Conservation (phyloP, 306 rosid genomes). For the Dryas octopetala region DNA sequence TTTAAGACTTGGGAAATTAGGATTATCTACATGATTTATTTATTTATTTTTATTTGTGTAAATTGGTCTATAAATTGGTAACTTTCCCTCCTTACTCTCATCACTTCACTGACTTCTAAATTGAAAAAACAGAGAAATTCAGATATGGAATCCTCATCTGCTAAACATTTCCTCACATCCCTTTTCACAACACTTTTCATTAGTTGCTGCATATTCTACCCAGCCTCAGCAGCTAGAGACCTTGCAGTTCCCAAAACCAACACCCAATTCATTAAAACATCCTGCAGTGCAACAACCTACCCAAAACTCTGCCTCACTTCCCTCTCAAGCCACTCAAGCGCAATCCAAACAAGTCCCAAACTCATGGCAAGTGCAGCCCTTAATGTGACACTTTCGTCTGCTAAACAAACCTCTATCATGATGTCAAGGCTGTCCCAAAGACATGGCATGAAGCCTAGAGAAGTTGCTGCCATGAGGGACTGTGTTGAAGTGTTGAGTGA, state of each 20-base stretch:
- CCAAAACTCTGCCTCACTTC: conserved; percentile 65
- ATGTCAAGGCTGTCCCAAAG: conserved; percentile 37
- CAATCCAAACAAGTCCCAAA: conserved; percentile 51
- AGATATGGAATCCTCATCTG: conserved; percentile 37
- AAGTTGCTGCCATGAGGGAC: conserved; percentile 59
- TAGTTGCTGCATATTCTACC: conserved; percentile 7
- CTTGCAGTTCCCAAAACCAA: conserved; percentile 24
- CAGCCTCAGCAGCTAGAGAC: conserved; percentile 22
- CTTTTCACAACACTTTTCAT: conserved; percentile 21
- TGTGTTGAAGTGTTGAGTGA: conserved; percentile 65
- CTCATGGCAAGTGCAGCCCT: conserved; percentile 55
- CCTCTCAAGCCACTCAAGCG: conserved; percentile 48
- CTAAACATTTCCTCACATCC: conserved; percentile 17
- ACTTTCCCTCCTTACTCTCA: conserved; percentile 16
- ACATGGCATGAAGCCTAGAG: conserved; percentile 39
- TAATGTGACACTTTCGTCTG: conserved; percentile 53
- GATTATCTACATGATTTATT: not conserved
- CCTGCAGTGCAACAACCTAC: conserved; percentile 65
- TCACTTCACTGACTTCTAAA: conserved; percentile 2
- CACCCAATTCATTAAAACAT: conserved; percentile 58
- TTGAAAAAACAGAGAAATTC: not conserved
- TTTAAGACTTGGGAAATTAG: not conserved
- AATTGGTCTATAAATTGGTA: conserved; percentile 17
- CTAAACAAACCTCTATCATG: conserved; percentile 39
- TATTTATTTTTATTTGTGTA: not conserved